phyloP scores from a whole-genome alignment of 805 yeast genomes.

The Candida yuanshanica region DNA sequence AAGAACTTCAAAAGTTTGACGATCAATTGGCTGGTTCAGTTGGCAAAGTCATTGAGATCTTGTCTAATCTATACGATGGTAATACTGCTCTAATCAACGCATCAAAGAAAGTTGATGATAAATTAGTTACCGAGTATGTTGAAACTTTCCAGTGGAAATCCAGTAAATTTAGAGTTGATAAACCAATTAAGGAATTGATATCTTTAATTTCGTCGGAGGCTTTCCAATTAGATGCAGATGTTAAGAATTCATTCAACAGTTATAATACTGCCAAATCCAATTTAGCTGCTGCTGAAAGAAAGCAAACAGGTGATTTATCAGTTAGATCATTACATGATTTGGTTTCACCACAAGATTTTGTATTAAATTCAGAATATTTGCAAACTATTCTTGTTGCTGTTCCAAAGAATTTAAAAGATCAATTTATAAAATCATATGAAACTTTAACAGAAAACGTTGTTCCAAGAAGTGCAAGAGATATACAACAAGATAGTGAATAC shows the following conservation, averaged over 20 bases:
- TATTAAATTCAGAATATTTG: conserved; percentile 79
- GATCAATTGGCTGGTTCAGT: conserved; percentile 67
- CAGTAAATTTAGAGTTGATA: conserved; percentile 80
- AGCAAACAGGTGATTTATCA: conserved; percentile 88
- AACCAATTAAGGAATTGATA: conserved; percentile 72
- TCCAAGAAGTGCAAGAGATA: conserved; percentile 76
- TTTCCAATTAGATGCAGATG: conserved; percentile 76
- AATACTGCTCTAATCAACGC: conserved; percentile 37
- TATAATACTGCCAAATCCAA: conserved; percentile 82
- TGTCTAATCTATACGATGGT: conserved; percentile 42
- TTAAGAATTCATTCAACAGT: conserved; percentile 63
- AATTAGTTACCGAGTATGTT: conserved; percentile 56
- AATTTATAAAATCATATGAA: conserved; percentile 71
- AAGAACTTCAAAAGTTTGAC: conserved; percentile 81
- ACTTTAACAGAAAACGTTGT: conserved; percentile 74
- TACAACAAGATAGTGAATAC: conserved; percentile 71
- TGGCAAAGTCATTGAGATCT: conserved; percentile 69
- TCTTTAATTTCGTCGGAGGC: conserved; percentile 70
- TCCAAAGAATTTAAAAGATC: conserved; percentile 57
- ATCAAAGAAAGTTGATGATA: conserved; percentile 47
- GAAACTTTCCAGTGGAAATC: conserved; percentile 84
- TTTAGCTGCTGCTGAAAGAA: conserved; percentile 83
- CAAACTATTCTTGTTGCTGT: conserved; percentile 85
- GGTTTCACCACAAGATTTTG: conserved; percentile 78
- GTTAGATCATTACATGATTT: conserved; percentile 87